phyloP scores from a whole-genome alignment of 768 basidiomycete genomes.

The Suillus decipiens region DNA sequence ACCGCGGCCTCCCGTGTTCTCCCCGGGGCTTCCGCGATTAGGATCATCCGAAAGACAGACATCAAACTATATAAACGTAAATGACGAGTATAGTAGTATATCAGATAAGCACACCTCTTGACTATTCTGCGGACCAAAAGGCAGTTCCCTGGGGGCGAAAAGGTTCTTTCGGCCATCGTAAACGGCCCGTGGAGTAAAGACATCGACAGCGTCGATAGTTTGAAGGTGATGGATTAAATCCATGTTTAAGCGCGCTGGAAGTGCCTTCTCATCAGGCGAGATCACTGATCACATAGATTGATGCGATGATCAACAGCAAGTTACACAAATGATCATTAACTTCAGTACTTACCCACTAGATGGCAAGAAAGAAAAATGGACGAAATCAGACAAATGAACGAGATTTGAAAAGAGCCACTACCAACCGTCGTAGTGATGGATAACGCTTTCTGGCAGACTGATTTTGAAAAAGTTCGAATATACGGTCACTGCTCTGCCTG shows the following conservation, averaged over 20 bases:
- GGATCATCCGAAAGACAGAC: conserved; percentile 51
- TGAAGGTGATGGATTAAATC: conserved; percentile 69
- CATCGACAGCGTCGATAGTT: conserved; percentile 50
- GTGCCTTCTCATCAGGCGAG: conserved; percentile 63
- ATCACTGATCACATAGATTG: conserved; percentile 48
- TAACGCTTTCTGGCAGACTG: conserved; percentile 59
- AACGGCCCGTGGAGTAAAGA: conserved; percentile 73
- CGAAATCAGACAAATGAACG: conserved; percentile 25
- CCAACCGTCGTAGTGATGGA: conserved; percentile 82
- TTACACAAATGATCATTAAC: neutral
- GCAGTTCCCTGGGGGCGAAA: conserved; percentile 61
- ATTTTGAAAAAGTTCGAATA: conserved; percentile 65
- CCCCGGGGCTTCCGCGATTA: conserved; percentile 32
- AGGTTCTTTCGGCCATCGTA: conserved; percentile 84
- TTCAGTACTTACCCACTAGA: conserved; percentile 23
- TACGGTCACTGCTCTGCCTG: conserved; percentile 47
- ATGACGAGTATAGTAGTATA: conserved; percentile 3
- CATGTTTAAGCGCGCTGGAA: conserved; percentile 70
- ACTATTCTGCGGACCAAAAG: conserved; percentile 52
- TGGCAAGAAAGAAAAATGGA: conserved; percentile 3
- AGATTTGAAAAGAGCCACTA: conserved; percentile 8
- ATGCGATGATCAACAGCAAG: conserved; percentile 15
- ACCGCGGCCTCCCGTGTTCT: conserved; percentile 37
- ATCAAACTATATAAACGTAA: conserved; percentile 50
- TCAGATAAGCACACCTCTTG: conserved; percentile 47